Conservation (phyloP, 2,329 filamentous ascomycete genomes). For the Tolypocladium album region DNA sequence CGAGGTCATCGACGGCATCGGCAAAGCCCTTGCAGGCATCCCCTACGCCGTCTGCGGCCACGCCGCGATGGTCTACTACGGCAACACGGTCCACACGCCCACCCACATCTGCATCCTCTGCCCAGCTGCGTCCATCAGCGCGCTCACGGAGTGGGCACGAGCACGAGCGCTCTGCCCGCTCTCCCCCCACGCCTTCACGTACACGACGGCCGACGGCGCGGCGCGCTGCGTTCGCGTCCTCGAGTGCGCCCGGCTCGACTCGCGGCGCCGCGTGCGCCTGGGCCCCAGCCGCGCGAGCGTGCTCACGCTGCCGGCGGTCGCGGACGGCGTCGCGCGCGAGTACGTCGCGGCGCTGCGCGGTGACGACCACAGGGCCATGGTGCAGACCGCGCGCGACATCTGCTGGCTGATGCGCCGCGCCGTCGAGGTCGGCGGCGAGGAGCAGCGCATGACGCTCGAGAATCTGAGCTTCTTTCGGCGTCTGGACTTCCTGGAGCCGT, state of each 20-base stretch:
- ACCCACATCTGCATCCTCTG: conserved; percentile 29
- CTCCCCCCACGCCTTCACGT: conserved; percentile 25
- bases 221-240: conserved; percentile 25
- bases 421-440: conserved; percentile 5
- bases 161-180: conserved; percentile 10
- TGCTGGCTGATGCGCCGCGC: conserved; percentile 24
- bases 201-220: conserved; percentile 13
- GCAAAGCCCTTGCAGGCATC: conserved; percentile 27
- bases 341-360: conserved; percentile 17
- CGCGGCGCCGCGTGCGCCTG: conserved; percentile 12
- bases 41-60: conserved; percentile 36
- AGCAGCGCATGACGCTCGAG: conserved; percentile 9
- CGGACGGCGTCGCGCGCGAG: conserved; percentile 21
- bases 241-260: conserved; percentile 18
- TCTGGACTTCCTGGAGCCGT: conserved; percentile 19
- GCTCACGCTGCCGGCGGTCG: conserved; percentile 22
- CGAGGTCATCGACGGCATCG: conserved; percentile 28
- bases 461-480: conserved; percentile 10
- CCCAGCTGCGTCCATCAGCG: conserved; percentile 21
- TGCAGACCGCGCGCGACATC: conserved; percentile 17
- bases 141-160: conserved; percentile 29
- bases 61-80: conserved; percentile 33
- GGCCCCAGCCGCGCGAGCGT: conserved; percentile 12
- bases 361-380: conserved; percentile 5
- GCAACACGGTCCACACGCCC: conserved; percentile 18